Conservation (phyloP, 2,329 filamentous ascomycete species). For the Epichloe uncinata region DNA sequence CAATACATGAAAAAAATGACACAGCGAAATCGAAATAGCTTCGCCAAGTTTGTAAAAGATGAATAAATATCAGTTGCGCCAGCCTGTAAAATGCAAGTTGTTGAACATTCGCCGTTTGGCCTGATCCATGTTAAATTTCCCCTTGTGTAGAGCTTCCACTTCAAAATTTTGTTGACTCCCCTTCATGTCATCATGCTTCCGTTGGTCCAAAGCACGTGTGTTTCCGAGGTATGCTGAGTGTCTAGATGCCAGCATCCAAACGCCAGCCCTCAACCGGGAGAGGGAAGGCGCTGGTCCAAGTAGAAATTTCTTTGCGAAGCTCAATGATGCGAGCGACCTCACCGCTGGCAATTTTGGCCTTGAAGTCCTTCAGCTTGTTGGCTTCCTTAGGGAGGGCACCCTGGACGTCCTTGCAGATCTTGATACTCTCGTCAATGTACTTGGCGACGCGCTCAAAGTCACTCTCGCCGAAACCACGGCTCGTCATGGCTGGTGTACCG, state of each 20-base stretch:
- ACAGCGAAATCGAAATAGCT: not conserved
- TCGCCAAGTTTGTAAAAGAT: slow-evolving; percentile 4
- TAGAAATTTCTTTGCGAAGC: slow-evolving; percentile 78
- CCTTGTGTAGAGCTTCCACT: slow-evolving; percentile 2
- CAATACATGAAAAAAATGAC: not conserved
- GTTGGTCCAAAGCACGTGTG: not conserved
- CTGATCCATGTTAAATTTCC: slow-evolving; percentile 13
- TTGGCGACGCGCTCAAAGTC: slow-evolving; percentile 83
- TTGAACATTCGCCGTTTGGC: slow-evolving; percentile 14
- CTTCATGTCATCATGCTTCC: not conserved
- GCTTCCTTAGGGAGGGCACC: slow-evolving; percentile 78
- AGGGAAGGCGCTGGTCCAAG: slow-evolving; percentile 82
- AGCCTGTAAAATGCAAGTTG: slow-evolving; percentile 13
- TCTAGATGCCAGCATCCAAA: slow-evolving; percentile 44
- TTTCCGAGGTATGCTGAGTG: not conserved
- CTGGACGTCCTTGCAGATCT: slow-evolving; percentile 83
- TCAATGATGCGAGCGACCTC: slow-evolving; percentile 69
- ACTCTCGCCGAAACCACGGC: slow-evolving; percentile 78
- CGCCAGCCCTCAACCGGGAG: slow-evolving; percentile 72
- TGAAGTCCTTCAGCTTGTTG: slow-evolving; percentile 99
- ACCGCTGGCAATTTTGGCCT: slow-evolving; percentile 72
- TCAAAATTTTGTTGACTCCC: not conserved
- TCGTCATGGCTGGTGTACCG: slow-evolving; percentile 94
- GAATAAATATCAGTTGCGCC: slow-evolving; percentile 8
- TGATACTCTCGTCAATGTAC: slow-evolving; percentile 84